These are phyloP conservation scores for Candida anutae DNA, from an alignment of 1,139 yeast species.

Conservation along the genomic window DNA sequence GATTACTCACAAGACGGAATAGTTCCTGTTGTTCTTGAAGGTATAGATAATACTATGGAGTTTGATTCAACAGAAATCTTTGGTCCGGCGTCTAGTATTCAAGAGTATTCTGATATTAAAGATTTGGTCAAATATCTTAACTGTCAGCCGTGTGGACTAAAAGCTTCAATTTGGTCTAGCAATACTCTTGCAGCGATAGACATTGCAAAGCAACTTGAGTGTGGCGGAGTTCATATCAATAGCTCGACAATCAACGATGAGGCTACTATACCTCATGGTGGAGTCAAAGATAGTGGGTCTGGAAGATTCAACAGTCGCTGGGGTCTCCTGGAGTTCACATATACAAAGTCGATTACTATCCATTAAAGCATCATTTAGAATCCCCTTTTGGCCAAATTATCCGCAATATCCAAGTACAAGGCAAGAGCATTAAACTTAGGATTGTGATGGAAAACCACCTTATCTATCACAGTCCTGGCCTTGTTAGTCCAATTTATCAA, in stretches of 20 bases:
- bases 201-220: conserved; percentile 28
- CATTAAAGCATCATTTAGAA: conserved; percentile 24
- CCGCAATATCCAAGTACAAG: conserved; percentile 67
- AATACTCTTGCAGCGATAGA: conserved; percentile 32
- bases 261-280: conserved; percentile 49
- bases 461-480: conserved; percentile 29
- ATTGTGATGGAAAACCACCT: conserved; percentile 22
- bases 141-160: conserved; percentile 31
- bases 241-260: conserved; percentile 43
- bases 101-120: conserved; percentile 25
- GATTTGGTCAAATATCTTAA: conserved; percentile 12
- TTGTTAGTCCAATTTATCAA: conserved; percentile 74
- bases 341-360: conserved; percentile 30
- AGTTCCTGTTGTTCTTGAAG: conserved; percentile 26
- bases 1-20: conserved; percentile 5
- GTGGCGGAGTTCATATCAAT: conserved; percentile 49
- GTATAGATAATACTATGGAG: conserved; percentile 25
- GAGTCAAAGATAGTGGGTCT: conserved; percentile 42
- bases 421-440: conserved; percentile 64
- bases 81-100: conserved; percentile 41
- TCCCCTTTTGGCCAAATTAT: conserved; percentile 59
- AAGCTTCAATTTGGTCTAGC: conserved; percentile 48
- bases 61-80: conserved; percentile 33
- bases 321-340: conserved; percentile 42
- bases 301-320: conserved; percentile 46